Conservation (phyloP, 495 filamentous ascomycete species). For the Apodospora peruviana region DNA sequence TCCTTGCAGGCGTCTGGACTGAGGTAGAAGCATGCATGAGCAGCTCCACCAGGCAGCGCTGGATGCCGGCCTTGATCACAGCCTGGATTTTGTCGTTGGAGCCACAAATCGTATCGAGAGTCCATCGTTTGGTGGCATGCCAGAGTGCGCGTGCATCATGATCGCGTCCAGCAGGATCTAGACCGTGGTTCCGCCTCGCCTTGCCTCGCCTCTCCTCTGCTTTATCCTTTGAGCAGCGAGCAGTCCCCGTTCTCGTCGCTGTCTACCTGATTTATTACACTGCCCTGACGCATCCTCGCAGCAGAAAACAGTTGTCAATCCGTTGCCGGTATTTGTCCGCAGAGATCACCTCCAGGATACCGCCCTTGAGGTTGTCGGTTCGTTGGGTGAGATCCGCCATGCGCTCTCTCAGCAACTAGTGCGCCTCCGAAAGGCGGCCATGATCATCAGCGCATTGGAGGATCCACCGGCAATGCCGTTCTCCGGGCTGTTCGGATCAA, state of each 20-base stretch:
- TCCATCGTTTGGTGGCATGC: too few species aligned
- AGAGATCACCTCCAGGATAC: slow-evolving; percentile 58
- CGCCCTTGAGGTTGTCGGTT: slow-evolving; percentile 41
- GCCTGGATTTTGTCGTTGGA: slow-evolving; percentile 99
- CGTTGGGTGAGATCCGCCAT: slow-evolving; percentile 48
- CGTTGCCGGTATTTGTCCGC: slow-evolving; percentile 74
- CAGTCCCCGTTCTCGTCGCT: too few species aligned
- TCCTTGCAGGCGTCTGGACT: slow-evolving; percentile 93
- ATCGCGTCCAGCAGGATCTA: too few species aligned
- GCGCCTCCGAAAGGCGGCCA: too few species aligned
- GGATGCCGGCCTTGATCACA: slow-evolving; percentile 97
- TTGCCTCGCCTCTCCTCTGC: too few species aligned
- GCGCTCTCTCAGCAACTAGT: slow-evolving; percentile 58
- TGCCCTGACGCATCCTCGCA: too few species aligned
- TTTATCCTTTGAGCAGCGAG: too few species aligned
- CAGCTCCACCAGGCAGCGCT: slow-evolving; percentile 92
- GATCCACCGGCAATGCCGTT: slow-evolving; percentile 89
- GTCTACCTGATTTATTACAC: too few species aligned
- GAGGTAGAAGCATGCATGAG: slow-evolving; percentile 99
- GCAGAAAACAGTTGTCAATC: too few species aligned
- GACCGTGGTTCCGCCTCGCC: too few species aligned
- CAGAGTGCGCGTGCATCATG: too few species aligned
- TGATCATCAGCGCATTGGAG: slow-evolving; percentile 55
- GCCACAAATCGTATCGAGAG: too few species aligned
- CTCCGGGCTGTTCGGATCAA: slow-evolving; percentile 78